Base-by-base conservation (phyloP, 129 eudicot genomes). In the Centella asiatica region DNA sequence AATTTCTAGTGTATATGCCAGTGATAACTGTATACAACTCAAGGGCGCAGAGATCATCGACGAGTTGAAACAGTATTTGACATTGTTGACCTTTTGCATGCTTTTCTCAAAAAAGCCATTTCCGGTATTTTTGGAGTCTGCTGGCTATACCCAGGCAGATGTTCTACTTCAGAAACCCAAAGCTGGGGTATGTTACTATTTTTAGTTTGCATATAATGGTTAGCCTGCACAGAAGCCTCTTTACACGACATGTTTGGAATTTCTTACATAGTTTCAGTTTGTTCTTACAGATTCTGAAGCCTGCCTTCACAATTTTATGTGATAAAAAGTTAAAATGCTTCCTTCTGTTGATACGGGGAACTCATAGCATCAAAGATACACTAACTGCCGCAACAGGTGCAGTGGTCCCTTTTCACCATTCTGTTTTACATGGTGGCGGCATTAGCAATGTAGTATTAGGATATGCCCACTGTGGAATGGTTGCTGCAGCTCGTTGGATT, bases 391-490 rank as follows among this genome's bases (percentile, higher is more conserved):
- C 89, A 63, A 93, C 95, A 12, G 96, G 99, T 65, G 96, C 96
- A 26, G 96, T 93, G 58, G 99, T 93, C 62, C 99, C 99, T 65
- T 93, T 93, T 80, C 99, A 93, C 76, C 99, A 93, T 85, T 93
- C 96, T 10, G 89, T 87, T 65, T 62, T 93, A 76, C 76, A 87
- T 80, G 95, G 87, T 74, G 99, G 99, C 53, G 99, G 99, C 24
- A 69, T 93, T 50, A 80, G 95, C 69, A 87, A 93, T 84, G 70
- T 93, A 54, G 85, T 92, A 63, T 79, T 92, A 73, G 99, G 99
- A 73, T 92, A 92, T 72, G 99, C 99, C 19, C 99, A 92, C 68
- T 92, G 99, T 74, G 99, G 99, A 51, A 92, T 92, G 99, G 99
- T 92, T 61, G 99, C 99, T 74, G 95, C 96, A 55, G 99, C 99